Conservation (phyloP, 2,329 filamentous ascomycete species). For the Xylaria sp. region DNA sequence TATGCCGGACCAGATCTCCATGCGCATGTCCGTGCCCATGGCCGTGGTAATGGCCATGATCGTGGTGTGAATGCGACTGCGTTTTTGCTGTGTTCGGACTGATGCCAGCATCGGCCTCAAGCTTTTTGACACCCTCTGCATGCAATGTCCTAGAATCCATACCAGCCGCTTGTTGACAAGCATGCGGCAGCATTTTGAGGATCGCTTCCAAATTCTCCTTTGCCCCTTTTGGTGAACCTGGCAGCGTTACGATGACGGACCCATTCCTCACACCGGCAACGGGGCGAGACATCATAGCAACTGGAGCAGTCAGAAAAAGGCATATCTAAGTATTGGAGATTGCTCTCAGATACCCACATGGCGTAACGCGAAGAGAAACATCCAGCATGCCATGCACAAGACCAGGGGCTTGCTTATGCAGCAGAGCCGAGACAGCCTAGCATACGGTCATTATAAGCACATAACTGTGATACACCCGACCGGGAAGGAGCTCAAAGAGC, state of each 20-base stretch:
- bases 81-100: slow-evolving; percentile 41
- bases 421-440: slow-evolving; percentile 79
- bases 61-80: slow-evolving; percentile 49
- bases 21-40: slow-evolving; percentile 70
- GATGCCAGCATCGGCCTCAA: slow-evolving; percentile 85
- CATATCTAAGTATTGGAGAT: neutral
- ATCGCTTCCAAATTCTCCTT: slow-evolving; percentile 92
- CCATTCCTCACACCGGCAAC: slow-evolving; percentile 87
- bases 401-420: slow-evolving; percentile 88
- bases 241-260: slow-evolving; percentile 86
- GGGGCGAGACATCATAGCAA: slow-evolving; percentile 96
- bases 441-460: slow-evolving; percentile 8
- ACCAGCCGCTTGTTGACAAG: slow-evolving; percentile 89
- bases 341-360: slow-evolving; percentile 70
- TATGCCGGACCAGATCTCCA: slow-evolving; percentile 77
- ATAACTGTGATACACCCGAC: neutral
- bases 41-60: slow-evolving; percentile 63
- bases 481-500: neutral
- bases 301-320: slow-evolving; percentile 55
- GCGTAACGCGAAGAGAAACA: slow-evolving; percentile 84
- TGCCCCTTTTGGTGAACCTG: slow-evolving; percentile 94
- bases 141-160: slow-evolving; percentile 83
- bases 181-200: slow-evolving; percentile 90
- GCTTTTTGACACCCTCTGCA: slow-evolving; percentile 79
- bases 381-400: slow-evolving; percentile 96